Evolutionary conservation across 306 rosid species (phyloP).

Genomic region (Mimosa pudica): DNA sequence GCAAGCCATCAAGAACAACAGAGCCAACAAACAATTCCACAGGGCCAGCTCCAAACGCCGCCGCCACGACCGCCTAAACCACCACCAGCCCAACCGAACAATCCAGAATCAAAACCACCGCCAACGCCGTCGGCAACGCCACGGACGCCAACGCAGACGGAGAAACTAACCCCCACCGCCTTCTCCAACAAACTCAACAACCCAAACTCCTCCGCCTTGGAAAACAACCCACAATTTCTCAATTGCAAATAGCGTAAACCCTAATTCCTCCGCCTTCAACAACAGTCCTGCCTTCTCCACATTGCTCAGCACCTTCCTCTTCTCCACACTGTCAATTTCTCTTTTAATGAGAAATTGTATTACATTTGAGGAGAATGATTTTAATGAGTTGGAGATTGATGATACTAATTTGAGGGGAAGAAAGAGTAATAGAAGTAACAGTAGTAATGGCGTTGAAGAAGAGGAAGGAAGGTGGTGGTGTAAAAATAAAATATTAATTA

Average conservation of each 20-base stretch:
- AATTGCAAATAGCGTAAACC: conserved; percentile 79
- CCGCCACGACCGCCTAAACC: conserved; percentile 61
- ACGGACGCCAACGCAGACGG: conserved; percentile 80
- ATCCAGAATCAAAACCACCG: conserved; percentile 70
- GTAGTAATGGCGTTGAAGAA: too few relatives aligned
- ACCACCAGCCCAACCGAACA: conserved; percentile 70
- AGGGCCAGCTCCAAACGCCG: conserved; percentile 65
- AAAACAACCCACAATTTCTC: conserved; percentile 83
- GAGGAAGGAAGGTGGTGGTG: too few relatives aligned
- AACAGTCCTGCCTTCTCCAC: conserved; percentile 84
- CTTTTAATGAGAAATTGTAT: too few relatives aligned
- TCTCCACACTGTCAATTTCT: too few relatives aligned
- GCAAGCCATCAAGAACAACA: conserved; percentile 75
- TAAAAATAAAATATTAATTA: too few relatives aligned
- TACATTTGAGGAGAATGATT: too few relatives aligned
- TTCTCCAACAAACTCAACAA: conserved; percentile 79
- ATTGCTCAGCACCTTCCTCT: conserved; percentile 76
- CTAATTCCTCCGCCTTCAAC: conserved; percentile 83
- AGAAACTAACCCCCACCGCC: conserved; percentile 45
- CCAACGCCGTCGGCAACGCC: conserved; percentile 59
- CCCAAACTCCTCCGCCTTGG: conserved; percentile 91
- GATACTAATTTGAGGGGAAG: too few relatives aligned
- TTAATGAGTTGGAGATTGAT: too few relatives aligned
- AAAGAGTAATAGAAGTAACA: too few relatives aligned
- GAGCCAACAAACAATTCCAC: conserved; percentile 73